These are phyloP conservation scores for Sphaerulina musiva DNA, from an alignment of 2,329 filamentous ascomycete species.

Conservation along the genomic window DNA sequence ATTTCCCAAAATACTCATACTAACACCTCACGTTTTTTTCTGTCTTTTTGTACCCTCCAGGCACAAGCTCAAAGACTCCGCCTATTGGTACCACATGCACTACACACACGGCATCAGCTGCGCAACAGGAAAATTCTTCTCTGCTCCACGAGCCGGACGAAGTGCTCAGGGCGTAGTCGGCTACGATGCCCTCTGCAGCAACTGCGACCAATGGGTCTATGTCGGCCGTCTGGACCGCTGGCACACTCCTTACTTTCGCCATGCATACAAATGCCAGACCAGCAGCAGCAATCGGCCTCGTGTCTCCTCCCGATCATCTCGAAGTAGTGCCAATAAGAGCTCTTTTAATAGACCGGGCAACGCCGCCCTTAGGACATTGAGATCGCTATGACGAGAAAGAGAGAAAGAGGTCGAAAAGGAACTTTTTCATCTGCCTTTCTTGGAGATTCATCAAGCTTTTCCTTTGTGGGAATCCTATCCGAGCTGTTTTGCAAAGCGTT, in stretches of 20 bases:
- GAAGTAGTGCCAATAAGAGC: conserved; percentile 8
- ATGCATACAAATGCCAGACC: conserved; percentile 65
- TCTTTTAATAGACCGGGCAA: conserved; percentile 7
- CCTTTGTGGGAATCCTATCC: too few species aligned
- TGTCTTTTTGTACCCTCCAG: too few species aligned
- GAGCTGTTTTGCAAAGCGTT: not conserved
- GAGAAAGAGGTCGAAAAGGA: not conserved
- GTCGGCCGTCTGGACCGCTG: conserved; percentile 83
- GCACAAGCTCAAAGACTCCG: conserved; percentile 79
- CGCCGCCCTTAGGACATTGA: not conserved
- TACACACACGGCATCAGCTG: conserved; percentile 55
- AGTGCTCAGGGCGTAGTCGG: conserved; percentile 77
- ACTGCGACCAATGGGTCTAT: conserved; percentile 71
- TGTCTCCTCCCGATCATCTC: not conserved
- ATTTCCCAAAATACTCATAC: too few species aligned
- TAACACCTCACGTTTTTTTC: too few species aligned
- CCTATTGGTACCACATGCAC: conserved; percentile 79
- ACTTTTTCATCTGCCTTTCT: not conserved
- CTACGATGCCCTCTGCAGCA: conserved; percentile 72
- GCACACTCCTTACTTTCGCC: conserved; percentile 85
- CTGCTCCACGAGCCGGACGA: conserved; percentile 66
- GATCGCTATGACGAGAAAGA: not conserved
- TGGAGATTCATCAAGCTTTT: not conserved
- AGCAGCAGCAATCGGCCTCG: not conserved
- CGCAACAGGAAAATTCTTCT: conserved; percentile 70